Percentiles rank a stretch among this genome's conserved stretches.
Conservation (phyloP, 2,329 filamentous ascomycete species). For the Fusarium papillatum region DNA sequence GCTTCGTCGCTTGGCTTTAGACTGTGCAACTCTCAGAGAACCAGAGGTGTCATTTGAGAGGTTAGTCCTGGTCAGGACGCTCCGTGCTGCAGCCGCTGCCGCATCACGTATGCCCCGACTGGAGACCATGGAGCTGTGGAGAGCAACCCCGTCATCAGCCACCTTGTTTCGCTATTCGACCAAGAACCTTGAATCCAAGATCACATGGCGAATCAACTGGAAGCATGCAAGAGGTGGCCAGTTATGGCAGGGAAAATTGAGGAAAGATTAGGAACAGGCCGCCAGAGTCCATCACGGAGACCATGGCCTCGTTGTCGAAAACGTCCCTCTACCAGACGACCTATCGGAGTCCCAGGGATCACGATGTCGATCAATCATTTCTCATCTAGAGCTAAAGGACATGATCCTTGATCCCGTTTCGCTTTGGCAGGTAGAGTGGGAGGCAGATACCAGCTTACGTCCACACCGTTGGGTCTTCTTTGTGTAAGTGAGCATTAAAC, state of each 20-base stretch:
- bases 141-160: background rate
- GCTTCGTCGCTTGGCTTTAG: background rate
- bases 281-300: background rate
- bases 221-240: background rate
- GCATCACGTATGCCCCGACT: background rate
- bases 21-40: background rate
- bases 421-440: background rate
- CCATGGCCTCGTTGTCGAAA: background rate
- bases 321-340: background rate
- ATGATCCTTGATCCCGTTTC: background rate
- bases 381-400: background rate
- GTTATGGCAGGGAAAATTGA: background rate
- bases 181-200: background rate
- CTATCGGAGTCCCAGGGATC: background rate
- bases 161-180: background rate
- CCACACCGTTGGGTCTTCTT: background rate
- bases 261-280: background rate
- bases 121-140: constrained; percentile 1
- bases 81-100: background rate
- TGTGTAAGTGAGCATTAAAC: background rate
- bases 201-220: background rate
- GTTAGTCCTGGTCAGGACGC: background rate
- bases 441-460: background rate
- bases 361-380: background rate
- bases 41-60: background rate